These are phyloP conservation scores for Chloropicon primus DNA, from an alignment of 139 green algal species.

Conservation along the genomic window DNA sequence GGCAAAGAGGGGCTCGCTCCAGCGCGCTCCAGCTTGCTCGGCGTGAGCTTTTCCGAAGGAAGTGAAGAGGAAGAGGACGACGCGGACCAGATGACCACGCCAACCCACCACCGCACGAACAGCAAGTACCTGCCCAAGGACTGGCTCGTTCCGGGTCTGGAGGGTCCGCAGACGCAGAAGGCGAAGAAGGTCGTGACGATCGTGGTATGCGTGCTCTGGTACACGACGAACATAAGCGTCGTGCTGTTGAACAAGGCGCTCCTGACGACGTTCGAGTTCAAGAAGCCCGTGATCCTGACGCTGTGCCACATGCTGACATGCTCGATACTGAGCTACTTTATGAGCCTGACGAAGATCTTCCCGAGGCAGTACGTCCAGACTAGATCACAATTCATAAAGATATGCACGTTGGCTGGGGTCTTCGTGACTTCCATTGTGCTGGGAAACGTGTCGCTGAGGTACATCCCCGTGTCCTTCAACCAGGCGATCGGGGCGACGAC, in stretches of 20 bases:
- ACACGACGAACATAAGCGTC: slow-evolving; percentile 79
- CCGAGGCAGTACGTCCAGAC: slow-evolving; percentile 46
- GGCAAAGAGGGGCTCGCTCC: no score
- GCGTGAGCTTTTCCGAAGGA: no score
- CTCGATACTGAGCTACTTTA: slow-evolving; percentile 34
- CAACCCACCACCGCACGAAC: not conserved
- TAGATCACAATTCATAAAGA: slow-evolving; percentile 51
- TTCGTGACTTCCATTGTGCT: slow-evolving; percentile 82
- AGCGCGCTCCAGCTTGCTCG: no score
- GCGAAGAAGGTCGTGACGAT: not conserved
- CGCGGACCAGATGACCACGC: not conserved
- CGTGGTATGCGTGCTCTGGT: slow-evolving; percentile 33
- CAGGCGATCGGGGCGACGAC: slow-evolving; percentile 88
- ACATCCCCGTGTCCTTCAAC: slow-evolving; percentile 84
- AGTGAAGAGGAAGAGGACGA: not conserved
- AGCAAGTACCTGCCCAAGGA: not conserved
- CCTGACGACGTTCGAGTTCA: slow-evolving; percentile 60
- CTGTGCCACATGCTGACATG: slow-evolving; percentile 86
- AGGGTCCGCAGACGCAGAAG: not conserved
- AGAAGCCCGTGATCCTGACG: slow-evolving; percentile 77
- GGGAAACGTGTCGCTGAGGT: slow-evolving; percentile 76
- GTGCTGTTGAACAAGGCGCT: slow-evolving; percentile 92
- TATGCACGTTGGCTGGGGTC: slow-evolving; percentile 55
- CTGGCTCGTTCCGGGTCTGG: not conserved
- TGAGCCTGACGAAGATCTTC: slow-evolving; percentile 32